A percentile compares a stretch with the other conserved stretches of the same genome.
Conservation (phyloP, 2,329 filamentous ascomycete genomes). For the Stagonosporopsis rhizophila region DNA sequence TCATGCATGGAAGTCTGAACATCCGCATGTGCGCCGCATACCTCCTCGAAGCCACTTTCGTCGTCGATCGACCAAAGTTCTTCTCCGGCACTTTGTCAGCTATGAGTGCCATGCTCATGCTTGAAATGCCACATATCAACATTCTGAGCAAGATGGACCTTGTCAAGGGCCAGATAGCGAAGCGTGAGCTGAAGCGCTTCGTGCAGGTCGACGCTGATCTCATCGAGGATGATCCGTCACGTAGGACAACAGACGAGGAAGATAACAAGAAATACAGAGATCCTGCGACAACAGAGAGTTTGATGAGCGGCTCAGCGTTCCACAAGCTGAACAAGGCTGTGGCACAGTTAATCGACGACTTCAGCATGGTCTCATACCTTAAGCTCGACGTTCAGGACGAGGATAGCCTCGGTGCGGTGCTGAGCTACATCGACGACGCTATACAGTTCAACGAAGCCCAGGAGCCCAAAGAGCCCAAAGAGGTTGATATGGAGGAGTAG, state of each 20-base stretch:
- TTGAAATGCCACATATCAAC: constrained; percentile 96
- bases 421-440: constrained; percentile 93
- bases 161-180: constrained; percentile 85
- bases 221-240: constrained; percentile 78
- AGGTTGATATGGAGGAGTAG: constrained; percentile 34
- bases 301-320: constrained; percentile 85
- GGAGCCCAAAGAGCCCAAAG: constrained; percentile 81
- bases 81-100: constrained; percentile 94
- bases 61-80: constrained; percentile 95
- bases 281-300: constrained; percentile 68
- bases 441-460: constrained; percentile 94
- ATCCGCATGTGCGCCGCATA: constrained; percentile 93
- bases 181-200: constrained; percentile 88
- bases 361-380: constrained; percentile 96
- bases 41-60: constrained; percentile 92
- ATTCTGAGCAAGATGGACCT: constrained; percentile 98
- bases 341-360: constrained; percentile 90
- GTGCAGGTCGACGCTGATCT: constrained; percentile 83
- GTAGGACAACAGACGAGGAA: constrained; percentile 48
- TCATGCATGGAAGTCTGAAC: constrained; percentile 83
- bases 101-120: constrained; percentile 99
- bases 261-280: constrained; percentile 63
- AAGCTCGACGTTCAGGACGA: constrained; percentile 90
- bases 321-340: constrained; percentile 85
- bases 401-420: constrained; percentile 82